Base-by-base conservation (phyloP, 352 stramenopile species). In the Phytophthora ramorum region DNA sequence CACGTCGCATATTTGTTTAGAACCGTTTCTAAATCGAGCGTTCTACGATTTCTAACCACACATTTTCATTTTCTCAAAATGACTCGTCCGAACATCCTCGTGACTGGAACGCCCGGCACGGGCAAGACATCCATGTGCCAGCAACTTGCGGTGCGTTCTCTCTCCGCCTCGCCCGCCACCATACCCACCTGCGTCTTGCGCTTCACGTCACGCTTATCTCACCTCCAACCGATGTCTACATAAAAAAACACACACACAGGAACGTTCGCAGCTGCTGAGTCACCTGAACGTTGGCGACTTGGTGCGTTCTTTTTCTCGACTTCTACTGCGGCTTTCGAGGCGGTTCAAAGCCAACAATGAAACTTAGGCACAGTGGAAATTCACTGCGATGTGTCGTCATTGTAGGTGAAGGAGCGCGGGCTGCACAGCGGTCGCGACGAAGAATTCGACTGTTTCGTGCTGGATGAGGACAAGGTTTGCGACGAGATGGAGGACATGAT, bases 391-490 rank as follows among this genome's bases (percentile, higher is more conserved):
- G 44, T 55, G 56, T 13, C n/a, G 28, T 44, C 16, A 8, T 28
- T 64, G 37, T 65, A 77, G 69, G 60, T 95, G 8, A 92, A 92
- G 52, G 84, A 95, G 65, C 76, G 88, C 49, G 66, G 78, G 1
- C 84, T 95, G 46, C 89, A 97, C 70, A 79, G 82, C 48, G 88
- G 88, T 22, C 83, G 83, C 43, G 97, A 99, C 63, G 93, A 98
- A 57, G 83, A 97, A 51, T 98, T 99, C 38, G 96, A 99, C 71
- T 98, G 94, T 49, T 96, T 98, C 58, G 89, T 99, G 61, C 81
- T 99, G 35, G 95, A 99, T 58, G 97, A 99, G 63, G 97, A 99
- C 70, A 99, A 98, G 76, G 85, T 99, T 1, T 88, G 96, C 26
- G 97, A 99, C 75, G 78, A 96, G 41, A 89, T 99, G 76, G 96